A percentile compares a stretch with the other conserved stretches of the same genome.
phyloP scores from a whole-genome alignment of 352 stramenopile genomes.

The Thalassiosira delicatula region DNA sequence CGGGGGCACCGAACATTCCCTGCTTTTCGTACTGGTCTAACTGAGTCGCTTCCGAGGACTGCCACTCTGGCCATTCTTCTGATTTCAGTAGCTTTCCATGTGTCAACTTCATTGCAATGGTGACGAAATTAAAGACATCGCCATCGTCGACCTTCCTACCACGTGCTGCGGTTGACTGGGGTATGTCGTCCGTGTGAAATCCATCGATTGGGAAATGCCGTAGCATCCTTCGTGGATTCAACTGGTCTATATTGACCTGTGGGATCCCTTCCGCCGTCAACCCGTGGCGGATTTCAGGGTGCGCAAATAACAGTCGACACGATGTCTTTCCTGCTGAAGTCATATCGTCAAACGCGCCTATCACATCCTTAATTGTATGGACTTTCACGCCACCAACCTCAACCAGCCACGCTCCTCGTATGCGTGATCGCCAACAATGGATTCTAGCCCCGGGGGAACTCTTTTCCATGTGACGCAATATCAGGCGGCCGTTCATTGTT shows the following conservation, averaged over 20 bases:
- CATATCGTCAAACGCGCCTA: neutral
- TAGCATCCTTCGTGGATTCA: neutral
- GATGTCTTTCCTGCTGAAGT: neutral
- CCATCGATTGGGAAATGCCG: too few species aligned
- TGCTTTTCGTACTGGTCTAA: conserved; percentile 6
- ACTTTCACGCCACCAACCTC: neutral
- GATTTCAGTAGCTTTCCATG: neutral
- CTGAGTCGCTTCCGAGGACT: neutral
- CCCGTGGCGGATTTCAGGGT: neutral
- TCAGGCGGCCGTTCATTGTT: neutral
- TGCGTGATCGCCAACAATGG: neutral
- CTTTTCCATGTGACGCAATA: neutral
- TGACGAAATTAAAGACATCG: conserved; percentile 15
- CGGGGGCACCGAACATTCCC: conserved; percentile 45
- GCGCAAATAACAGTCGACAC: neutral
- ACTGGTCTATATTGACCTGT: neutral
- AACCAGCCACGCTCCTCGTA: neutral
- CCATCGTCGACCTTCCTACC: neutral
- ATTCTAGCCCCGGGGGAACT: neutral
- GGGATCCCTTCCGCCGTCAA: conserved; percentile 1
- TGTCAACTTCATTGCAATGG: neutral
- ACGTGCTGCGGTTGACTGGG: neutral
- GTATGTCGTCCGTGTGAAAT: neutral
- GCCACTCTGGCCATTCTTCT: neutral
- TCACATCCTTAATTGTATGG: neutral